A percentile compares a stretch with the other conserved stretches of the same genome.
Conservation (phyloP, 2,329 filamentous ascomycete species). For the Myotisia sp. region DNA sequence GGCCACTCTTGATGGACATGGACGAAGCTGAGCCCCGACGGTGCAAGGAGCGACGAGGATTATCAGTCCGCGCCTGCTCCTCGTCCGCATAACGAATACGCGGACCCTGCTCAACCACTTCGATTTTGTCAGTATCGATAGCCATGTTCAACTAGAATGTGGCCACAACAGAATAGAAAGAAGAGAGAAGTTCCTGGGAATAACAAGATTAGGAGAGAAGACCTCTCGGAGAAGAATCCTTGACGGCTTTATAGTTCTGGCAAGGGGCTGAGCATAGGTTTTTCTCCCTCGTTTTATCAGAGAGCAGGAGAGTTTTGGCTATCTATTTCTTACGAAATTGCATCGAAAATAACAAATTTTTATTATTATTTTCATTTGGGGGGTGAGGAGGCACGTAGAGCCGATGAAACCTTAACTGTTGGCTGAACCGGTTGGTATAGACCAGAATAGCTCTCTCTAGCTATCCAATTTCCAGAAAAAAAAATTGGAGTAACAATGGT, state of each 20-base stretch:
- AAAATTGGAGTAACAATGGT: too few species aligned
- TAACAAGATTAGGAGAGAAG: background rate
- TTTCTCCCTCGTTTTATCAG: too few species aligned
- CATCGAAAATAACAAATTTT: too few species aligned
- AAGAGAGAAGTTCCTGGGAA: conserved; percentile 2
- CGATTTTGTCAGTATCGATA: conserved; percentile 6
- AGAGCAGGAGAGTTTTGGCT: too few species aligned
- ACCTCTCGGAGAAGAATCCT: background rate
- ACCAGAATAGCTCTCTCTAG: too few species aligned
- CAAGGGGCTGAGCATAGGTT: too few species aligned
- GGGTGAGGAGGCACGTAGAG: too few species aligned
- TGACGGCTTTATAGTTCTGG: background rate
- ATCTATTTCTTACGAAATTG: too few species aligned
- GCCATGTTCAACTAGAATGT: background rate
- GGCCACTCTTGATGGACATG: conserved; percentile 9
- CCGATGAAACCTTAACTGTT: too few species aligned
- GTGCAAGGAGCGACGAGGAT: conserved; percentile 6
- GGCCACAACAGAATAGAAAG: background rate
- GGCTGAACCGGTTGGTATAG: too few species aligned
- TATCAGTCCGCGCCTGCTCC: conserved; percentile 3
- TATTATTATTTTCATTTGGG: too few species aligned
- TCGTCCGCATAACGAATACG: conserved; percentile 10
- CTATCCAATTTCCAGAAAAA: too few species aligned
- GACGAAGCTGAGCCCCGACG: conserved; percentile 9
- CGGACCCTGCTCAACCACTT: conserved; percentile 3